Percentiles rank a stretch among this genome's conserved stretches.
Evolutionary conservation across 2,329 filamentous ascomycete genomes (phyloP).

Genomic region (Fusarium coicis): DNA sequence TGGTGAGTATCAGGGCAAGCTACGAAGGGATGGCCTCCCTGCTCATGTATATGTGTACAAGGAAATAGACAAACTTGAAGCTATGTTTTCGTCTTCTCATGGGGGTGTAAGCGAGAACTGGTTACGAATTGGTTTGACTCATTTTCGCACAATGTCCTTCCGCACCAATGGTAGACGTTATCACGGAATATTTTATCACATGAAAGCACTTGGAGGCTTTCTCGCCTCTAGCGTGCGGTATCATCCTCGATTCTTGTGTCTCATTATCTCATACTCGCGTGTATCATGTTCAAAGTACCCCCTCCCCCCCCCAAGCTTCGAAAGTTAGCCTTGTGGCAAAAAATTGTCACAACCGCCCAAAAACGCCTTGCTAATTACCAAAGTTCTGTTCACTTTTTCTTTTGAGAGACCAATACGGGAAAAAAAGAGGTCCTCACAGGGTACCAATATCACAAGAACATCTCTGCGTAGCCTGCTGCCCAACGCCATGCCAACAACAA

Average conservation of each 20-base stretch:
- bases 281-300: neutral
- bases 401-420: neutral
- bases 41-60: constrained; percentile 48
- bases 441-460: neutral
- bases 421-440: neutral
- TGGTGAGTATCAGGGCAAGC: constrained; percentile 24
- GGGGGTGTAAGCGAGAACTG: neutral
- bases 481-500: constrained; percentile 14
- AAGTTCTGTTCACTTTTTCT: constrained; percentile 16
- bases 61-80: constrained; percentile 47
- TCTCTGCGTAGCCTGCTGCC: neutral
- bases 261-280: constrained; percentile 6
- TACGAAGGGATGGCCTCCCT: constrained; percentile 35
- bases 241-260: neutral
- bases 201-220: neutral
- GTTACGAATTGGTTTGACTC: neutral
- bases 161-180: neutral
- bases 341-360: constrained; percentile 22
- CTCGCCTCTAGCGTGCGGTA: neutral
- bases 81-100: constrained; percentile 1
- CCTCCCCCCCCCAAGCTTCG: neutral
- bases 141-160: neutral
- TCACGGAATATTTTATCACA: neutral
- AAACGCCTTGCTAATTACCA: constrained; percentile 38
- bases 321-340: constrained; percentile 10